Evolutionary conservation across 768 basidiomycete species (phyloP).

Genomic region (Russula sp.): DNA sequence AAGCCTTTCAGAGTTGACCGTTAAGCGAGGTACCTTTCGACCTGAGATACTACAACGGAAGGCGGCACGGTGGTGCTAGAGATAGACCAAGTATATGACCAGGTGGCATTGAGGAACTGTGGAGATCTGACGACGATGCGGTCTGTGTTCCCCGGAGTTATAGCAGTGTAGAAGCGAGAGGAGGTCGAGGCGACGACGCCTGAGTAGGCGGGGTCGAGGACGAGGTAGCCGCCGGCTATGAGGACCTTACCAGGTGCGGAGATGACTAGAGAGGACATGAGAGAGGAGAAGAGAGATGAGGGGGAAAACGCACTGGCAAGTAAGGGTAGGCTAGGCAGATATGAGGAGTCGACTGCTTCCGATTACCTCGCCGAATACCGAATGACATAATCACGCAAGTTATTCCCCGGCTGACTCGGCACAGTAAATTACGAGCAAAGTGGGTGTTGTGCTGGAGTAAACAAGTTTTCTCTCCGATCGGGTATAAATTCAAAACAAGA

Average conservation of each 20-base stretch:
- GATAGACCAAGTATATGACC: slow-evolving; percentile 62
- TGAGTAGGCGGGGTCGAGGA: slow-evolving; percentile 81
- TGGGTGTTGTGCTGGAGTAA: too few relatives aligned
- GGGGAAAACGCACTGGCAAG: not conserved
- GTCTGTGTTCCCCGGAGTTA: slow-evolving; percentile 44
- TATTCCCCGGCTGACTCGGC: too few relatives aligned
- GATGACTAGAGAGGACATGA: slow-evolving; percentile 56
- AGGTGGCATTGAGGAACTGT: slow-evolving; percentile 80
- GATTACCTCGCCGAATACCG: slow-evolving; percentile 7
- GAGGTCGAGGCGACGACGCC: slow-evolving; percentile 91
- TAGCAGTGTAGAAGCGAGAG: slow-evolving; percentile 87
- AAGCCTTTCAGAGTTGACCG: not conserved
- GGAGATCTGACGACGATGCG: slow-evolving; percentile 80
- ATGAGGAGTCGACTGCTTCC: not conserved
- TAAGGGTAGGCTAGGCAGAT: not conserved
- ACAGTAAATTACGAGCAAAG: too few relatives aligned
- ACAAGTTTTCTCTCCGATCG: too few relatives aligned
- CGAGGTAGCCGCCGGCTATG: slow-evolving; percentile 93
- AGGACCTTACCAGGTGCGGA: slow-evolving; percentile 96
- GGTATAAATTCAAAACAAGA: too few relatives aligned
- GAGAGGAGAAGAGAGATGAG: not conserved
- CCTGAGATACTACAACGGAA: slow-evolving; percentile 34
- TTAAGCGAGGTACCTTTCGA: slow-evolving; percentile 27
- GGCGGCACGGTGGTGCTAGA: slow-evolving; percentile 33
- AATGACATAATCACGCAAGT: slow-evolving; percentile 10